Evolutionary conservation across 75 land plant species (phyloP).

Genomic region (Picea glauca): DNA sequence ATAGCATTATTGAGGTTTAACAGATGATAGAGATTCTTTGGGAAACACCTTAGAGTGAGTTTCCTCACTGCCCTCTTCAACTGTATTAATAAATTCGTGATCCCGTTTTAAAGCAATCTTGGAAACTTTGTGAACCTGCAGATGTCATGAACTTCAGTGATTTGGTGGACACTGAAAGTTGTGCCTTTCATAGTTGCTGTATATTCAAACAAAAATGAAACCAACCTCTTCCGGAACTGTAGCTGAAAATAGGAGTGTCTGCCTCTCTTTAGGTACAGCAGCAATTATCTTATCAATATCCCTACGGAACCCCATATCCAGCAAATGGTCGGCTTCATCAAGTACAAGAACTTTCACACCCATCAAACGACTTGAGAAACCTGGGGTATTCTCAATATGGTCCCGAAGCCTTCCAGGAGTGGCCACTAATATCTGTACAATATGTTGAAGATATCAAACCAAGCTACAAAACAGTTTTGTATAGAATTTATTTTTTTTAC

Average conservation of each 20-base stretch:
- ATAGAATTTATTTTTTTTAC: too few species aligned
- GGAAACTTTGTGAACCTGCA: conserved; percentile 85
- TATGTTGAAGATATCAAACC: neutral
- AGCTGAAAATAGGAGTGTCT: conserved; percentile 99
- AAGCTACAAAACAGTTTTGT: neutral
- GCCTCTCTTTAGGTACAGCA: conserved; percentile 85
- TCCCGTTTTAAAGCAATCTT: conserved; percentile 84
- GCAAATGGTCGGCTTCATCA: conserved; percentile 95
- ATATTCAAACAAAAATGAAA: neutral
- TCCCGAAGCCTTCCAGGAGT: conserved; percentile 98
- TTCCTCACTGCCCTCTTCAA: conserved; percentile 86
- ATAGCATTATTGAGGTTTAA: conserved; percentile 27
- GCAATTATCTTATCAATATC: conserved; percentile 74
- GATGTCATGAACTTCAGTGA: neutral
- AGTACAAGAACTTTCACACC: conserved; percentile 84
- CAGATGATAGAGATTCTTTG: neutral
- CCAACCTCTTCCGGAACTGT: conserved; percentile 92
- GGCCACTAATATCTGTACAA: conserved; percentile 80
- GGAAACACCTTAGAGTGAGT: conserved; percentile 81
- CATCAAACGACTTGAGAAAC: conserved; percentile 64
- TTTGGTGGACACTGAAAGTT: neutral
- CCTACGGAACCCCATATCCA: conserved; percentile 95
- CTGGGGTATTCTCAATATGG: conserved; percentile 86
- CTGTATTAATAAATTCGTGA: conserved; percentile 87
- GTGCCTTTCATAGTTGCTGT: neutral